Conservation (phyloP, 345 rosid species). For the Nephelium lappaceum region DNA sequence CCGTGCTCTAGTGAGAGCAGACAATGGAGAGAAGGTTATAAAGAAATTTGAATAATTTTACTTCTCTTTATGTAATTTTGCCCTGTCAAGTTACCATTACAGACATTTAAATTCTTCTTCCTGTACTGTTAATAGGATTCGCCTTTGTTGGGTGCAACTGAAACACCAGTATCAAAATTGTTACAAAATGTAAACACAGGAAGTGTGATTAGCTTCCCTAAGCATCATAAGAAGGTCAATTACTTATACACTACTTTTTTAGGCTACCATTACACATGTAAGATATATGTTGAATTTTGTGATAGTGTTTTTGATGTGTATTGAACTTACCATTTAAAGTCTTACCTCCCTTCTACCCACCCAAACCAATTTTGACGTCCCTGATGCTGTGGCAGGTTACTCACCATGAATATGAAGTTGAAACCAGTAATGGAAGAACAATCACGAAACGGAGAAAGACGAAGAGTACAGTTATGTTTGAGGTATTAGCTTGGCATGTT, state of each 20-base stretch:
- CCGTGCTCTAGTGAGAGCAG: conserved; percentile 30
- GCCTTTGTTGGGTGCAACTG: conserved; percentile 44
- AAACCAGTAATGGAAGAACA: conserved; percentile 62
- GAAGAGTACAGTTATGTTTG: conserved; percentile 69
- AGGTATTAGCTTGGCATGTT: conserved; percentile 44
- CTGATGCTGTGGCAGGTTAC: conserved; percentile 53
- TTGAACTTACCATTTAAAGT: neutral
- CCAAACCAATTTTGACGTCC: conserved; percentile 3
- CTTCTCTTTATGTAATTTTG: neutral
- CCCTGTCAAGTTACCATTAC: neutral
- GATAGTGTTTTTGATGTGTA: conserved; percentile 5
- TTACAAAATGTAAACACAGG: conserved; percentile 52
- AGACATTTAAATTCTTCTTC: neutral
- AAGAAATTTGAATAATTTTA: conserved; percentile 17
- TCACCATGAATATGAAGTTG: conserved; percentile 76
- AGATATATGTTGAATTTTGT: neutral
- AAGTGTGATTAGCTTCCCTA: conserved; percentile 52
- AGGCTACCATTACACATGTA: neutral
- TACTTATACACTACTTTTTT: conserved; percentile 3
- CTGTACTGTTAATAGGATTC: conserved; percentile 47
- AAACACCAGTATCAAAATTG: conserved; percentile 64
- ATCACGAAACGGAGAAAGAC: conserved; percentile 71
- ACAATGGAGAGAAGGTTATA: conserved; percentile 52
- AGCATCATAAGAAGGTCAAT: conserved; percentile 73
- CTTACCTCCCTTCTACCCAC: conserved; percentile 1